phyloP scores from a whole-genome alignment of 1,284 basidiomycete species.

The Apiotrichum mycotoxinovorans region DNA sequence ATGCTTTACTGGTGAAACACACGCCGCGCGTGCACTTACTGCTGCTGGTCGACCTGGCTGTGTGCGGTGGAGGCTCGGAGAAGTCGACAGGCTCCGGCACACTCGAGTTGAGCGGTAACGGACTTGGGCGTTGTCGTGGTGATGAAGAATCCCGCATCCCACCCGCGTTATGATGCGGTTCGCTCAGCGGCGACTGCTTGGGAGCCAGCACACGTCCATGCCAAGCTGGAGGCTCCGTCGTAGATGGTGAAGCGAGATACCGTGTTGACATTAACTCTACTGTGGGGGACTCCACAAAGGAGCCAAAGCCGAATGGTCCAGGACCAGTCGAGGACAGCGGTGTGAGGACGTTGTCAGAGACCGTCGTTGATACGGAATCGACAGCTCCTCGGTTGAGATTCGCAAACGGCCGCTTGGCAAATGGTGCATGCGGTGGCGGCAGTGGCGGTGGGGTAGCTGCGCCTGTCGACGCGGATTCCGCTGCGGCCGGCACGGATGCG shows the following conservation, averaged over 20 bases:
- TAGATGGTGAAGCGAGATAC: neutral
- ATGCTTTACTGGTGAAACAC: neutral
- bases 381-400: neutral
- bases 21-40: neutral
- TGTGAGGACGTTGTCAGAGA: neutral
- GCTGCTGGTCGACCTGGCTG: conserved; percentile 8
- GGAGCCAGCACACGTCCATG: neutral
- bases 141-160: too few species aligned
- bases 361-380: neutral
- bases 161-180: neutral
- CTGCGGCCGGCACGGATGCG: neutral
- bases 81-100: neutral
- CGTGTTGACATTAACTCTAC: neutral
- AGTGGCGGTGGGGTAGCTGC: neutral
- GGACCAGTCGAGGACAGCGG: neutral
- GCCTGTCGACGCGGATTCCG: neutral
- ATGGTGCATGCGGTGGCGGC: neutral
- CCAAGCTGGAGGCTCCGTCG: neutral
- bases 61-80: neutral
- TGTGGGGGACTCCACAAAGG: conserved; percentile 13
- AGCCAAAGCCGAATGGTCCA: neutral
- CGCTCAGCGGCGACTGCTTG: neutral
- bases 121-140: conserved; percentile 5
- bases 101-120: neutral
- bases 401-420: too few species aligned